Conservation (phyloP, 768 basidiomycete genomes). For the Krasilnikovozyma curviuscula region DNA sequence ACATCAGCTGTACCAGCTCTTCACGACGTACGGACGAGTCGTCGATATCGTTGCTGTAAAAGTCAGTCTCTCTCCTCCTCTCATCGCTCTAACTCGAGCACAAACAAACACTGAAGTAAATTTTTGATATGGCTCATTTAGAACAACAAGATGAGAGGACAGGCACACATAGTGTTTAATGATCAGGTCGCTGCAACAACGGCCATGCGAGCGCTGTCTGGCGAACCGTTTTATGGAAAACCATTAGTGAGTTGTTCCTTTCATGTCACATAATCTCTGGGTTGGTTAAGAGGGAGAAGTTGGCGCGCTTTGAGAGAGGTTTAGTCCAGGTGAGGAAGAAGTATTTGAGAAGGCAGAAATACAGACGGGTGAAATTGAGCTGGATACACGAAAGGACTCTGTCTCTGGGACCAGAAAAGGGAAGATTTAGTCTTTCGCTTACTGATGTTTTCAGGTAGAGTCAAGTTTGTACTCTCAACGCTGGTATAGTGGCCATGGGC, state of each 20-base stretch:
- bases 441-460: too few species aligned
- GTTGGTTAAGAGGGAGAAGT: not conserved
- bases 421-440: too few species aligned
- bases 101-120: too few species aligned
- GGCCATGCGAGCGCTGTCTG: conserved; percentile 1
- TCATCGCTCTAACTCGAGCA: not conserved
- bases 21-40: conserved; percentile 7
- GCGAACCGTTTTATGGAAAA: conserved; percentile 12
- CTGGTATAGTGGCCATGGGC: too few species aligned
- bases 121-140: not conserved
- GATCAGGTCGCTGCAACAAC: conserved; percentile 12
- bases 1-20: conserved; percentile 12
- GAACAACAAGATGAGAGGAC: conserved; percentile 9
- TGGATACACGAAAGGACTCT: too few species aligned
- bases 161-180: conserved; percentile 8
- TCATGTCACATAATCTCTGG: too few species aligned
- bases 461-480: too few species aligned
- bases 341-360: too few species aligned
- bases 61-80: not conserved
- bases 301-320: too few species aligned
- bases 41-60: conserved; percentile 10
- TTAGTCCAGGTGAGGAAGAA: too few species aligned
- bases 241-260: conserved; percentile 6
- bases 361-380: too few species aligned
- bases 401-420: too few species aligned